Percentiles rank a stretch among this genome's conserved stretches.
Evolutionary conservation across 208 protist genomes (phyloP).

Genomic region (Wallacemonas sp.): DNA sequence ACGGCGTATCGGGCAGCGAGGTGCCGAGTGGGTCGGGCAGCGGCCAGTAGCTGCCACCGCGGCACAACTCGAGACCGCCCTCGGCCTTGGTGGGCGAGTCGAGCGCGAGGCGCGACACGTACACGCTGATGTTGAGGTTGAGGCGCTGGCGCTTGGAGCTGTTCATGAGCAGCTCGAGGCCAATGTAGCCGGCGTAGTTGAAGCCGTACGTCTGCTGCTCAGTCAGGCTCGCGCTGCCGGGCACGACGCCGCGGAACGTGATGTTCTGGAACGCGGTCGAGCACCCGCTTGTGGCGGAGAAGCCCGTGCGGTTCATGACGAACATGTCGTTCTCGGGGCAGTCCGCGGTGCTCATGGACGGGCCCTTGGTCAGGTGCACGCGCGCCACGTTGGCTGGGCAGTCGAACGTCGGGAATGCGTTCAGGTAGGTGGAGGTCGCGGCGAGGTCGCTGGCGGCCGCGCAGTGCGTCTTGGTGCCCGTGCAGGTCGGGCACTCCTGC

Average conservation of each 20-base stretch:
- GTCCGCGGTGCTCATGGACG: constrained; percentile 35
- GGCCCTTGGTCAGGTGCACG: constrained; percentile 72
- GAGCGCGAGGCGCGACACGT: constrained; percentile 65
- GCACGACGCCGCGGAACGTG: constrained; percentile 72
- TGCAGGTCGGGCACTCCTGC: constrained; percentile 74
- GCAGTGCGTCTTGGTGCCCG: constrained; percentile 53
- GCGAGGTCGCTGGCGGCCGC: constrained; percentile 24
- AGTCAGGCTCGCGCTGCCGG: constrained; percentile 57
- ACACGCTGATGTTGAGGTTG: constrained; percentile 57
- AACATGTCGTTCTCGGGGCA: constrained; percentile 55
- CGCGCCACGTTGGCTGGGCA: constrained; percentile 47
- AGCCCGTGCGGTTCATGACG: constrained; percentile 65
- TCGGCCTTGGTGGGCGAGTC: constrained; percentile 34
- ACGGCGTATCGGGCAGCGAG: constrained; percentile 62
- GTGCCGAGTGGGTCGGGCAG: constrained; percentile 78
- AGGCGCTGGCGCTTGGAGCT: constrained; percentile 45
- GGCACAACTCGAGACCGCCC: constrained; percentile 60
- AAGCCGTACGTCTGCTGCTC: constrained; percentile 42
- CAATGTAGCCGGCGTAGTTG: constrained; percentile 59
- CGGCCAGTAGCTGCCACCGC: constrained; percentile 74
- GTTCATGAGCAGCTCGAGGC: constrained; percentile 66
- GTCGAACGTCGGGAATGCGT: constrained; percentile 65
- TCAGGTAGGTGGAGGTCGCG: constrained; percentile 41
- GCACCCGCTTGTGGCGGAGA: constrained; percentile 67
- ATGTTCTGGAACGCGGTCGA: constrained; percentile 74